Evolutionary conservation across 176 grass and related monocot genomes (phyloP), one percentile per base, ranked within the genome.

Genomic region (Carex pumila): DNA sequence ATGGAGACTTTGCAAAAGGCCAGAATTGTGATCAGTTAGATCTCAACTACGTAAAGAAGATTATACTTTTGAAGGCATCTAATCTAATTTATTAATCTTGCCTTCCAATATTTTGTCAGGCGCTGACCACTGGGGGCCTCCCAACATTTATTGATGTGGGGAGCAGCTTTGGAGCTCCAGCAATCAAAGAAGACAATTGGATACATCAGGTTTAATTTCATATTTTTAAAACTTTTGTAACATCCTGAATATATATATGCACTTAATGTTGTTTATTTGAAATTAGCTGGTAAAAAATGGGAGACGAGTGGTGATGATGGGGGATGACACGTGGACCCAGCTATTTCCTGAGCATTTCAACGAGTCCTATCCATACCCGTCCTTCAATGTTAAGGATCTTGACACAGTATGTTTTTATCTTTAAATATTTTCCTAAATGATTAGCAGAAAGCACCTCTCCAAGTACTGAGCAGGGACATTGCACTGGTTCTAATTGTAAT

Each of bases 331-430:
- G 37, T 98, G 92, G 95, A 88, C 91, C 84, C 92, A 98, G 15
- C 81, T 98, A 76, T 98, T 93, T 87, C 95, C 95, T 77, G 86
- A 98, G 49, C 95, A 98, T 69, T 98, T 98, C 90, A 85, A 94
- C 68, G 87, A 89, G 65, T 98, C 91, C 68, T 95, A 93, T 83
- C 95, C 95, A 0, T 98, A 95, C 68, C 95, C 95, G 81, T 98
- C 95, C 78, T 98, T 98, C 90, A 93, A 98, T 69, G 95, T 98
- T 80, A 98, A 98, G 92, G 95, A 98, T 89, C 95, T 98, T 77
- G 88, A 95, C 49, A 98, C 95, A 47, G 95, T 98, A 93, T 81
- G 79, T 43, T 43, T 77, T 70, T 36, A 81, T 52, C 10, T 73
- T 22, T 73, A 49, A 50, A 22, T 73, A 45, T 54, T 31, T 29